Conservation (phyloP, 2,329 filamentous ascomycete genomes). For the Hawksworthiomyces lignivorus region DNA sequence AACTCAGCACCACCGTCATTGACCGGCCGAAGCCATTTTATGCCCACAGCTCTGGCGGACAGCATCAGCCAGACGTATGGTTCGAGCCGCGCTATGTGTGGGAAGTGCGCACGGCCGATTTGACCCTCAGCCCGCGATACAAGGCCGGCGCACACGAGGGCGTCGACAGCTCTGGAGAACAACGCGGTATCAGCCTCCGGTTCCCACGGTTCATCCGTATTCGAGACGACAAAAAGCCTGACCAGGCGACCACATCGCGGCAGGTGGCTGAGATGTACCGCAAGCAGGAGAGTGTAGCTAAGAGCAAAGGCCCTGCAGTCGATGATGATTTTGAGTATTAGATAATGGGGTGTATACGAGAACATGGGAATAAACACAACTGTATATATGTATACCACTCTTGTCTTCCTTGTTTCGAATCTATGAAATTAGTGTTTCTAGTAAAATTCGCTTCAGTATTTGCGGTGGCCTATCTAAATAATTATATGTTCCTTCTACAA, state of each 20-base stretch:
- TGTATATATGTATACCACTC: no score
- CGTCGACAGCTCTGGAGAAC: conserved; percentile 52
- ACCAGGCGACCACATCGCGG: conserved; percentile 74
- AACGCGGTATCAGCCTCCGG: conserved; percentile 72
- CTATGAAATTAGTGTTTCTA: no score
- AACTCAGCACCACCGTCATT: conserved; percentile 71
- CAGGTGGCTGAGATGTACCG: conserved; percentile 96
- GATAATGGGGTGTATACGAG: no score
- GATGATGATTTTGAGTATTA: conserved; percentile 99
- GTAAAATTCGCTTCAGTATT: no score
- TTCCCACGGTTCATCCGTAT: conserved; percentile 91
- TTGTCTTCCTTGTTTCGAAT: no score
- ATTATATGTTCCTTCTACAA: no score
- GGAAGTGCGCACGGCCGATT: conserved; percentile 95
- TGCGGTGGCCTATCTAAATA: no score
- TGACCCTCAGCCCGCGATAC: conserved; percentile 88
- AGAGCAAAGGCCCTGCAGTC: conserved; percentile 76
- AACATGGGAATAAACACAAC: no score
- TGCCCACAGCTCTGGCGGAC: conserved; percentile 69
- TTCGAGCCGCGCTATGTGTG: conserved; percentile 91
- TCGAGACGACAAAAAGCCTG: conserved; percentile 91
- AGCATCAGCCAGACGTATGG: conserved; percentile 98
- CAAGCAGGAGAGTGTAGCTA: conserved; percentile 83
- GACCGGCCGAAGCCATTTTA: conserved; percentile 93
- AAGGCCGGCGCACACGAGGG: conserved; percentile 82